Conservation (phyloP, 345 rosid species). For the Noccaea bulbosa region DNA sequence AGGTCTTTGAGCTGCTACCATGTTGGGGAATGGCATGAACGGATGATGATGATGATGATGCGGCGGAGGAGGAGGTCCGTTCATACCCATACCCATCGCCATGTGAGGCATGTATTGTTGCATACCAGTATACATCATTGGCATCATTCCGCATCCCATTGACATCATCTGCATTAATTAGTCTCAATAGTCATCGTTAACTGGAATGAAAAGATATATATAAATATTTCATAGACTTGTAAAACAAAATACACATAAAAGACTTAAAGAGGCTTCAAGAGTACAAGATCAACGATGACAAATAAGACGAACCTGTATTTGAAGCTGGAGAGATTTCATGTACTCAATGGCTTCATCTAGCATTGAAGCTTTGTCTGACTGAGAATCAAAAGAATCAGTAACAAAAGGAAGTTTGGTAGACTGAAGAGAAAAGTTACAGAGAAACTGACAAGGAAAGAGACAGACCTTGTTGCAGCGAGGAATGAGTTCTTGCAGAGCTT, state of each 20-base stretch:
- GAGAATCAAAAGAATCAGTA: conserved; percentile 9
- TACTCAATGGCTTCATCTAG: conserved; percentile 48
- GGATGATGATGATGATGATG: background rate
- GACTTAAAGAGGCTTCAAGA: background rate
- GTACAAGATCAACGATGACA: background rate
- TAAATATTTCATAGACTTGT: conserved; percentile 5
- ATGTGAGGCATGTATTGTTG: conserved; percentile 64
- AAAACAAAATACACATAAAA: background rate
- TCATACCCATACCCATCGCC: conserved; percentile 70
- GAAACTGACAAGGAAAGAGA: background rate
- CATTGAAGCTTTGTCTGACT: conserved; percentile 51
- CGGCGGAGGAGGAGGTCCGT: conserved; percentile 47
- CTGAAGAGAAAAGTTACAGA: conserved; percentile 22
- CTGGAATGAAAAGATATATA: background rate
- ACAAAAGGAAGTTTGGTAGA: background rate
- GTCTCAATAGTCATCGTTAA: conserved; percentile 19
- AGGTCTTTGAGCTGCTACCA: conserved; percentile 55
- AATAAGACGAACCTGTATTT: conserved; percentile 35
- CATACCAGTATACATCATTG: conserved; percentile 74
- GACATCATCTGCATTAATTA: conserved; percentile 71
- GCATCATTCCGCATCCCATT: conserved; percentile 81
- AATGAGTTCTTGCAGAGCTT: conserved; percentile 63
- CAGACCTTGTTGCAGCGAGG: conserved; percentile 48
- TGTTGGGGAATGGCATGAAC: conserved; percentile 78
- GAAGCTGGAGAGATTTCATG: conserved; percentile 48